Evolutionary conservation across 768 basidiomycete genomes (phyloP), one percentile per base, ranked within the genome.

Genomic region (Dentipellis fragilis): DNA sequence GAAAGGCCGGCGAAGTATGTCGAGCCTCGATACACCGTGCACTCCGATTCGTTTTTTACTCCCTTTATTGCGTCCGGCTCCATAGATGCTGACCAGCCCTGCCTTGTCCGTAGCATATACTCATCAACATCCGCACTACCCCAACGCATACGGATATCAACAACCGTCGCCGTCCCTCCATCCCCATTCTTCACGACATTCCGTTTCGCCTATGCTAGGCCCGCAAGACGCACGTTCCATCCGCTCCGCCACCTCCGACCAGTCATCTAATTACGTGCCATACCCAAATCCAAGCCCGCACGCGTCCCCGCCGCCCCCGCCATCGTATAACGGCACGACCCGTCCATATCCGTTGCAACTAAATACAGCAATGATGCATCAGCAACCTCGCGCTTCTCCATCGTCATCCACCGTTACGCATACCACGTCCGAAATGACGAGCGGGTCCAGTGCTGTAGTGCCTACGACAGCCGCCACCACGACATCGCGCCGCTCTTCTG

Each of bases 401-500:
- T 70, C 49, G 54, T 71, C 34, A 66, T 71, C 42, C 2, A 17
- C 42, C 19, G 42, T 19, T 45, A 19, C 19, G n/a, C 42, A 17
- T 45, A n/a, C 42, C n/a, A 10, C 42, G 8, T 19, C 19, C 40
- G 76, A 79, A 6, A 29, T 6, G 29, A 29, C 29, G 29, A 29
- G 29, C 29, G 29, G 29, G 29, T 29, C 29, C 29, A 29, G 29
- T 6, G 29, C 29, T 3, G 29, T 29, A 29, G 29, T 29, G 29
- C 29, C 29, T 6, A 3, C 29, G 23, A 56, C 64, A 29, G 61
- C 54, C 23, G 55, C 58, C 17, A 48, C 71, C 10, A 68, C 73
- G 29, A 72, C 55, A 19, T 51, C 64, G 3, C 65, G 89, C 48
- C 78, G 83, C 56, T 90, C 87, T 4, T 81, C 83, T 6, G 89